phyloP scores from a whole-genome alignment of 2,329 filamentous ascomycete species.

The Boeremia exigua region DNA sequence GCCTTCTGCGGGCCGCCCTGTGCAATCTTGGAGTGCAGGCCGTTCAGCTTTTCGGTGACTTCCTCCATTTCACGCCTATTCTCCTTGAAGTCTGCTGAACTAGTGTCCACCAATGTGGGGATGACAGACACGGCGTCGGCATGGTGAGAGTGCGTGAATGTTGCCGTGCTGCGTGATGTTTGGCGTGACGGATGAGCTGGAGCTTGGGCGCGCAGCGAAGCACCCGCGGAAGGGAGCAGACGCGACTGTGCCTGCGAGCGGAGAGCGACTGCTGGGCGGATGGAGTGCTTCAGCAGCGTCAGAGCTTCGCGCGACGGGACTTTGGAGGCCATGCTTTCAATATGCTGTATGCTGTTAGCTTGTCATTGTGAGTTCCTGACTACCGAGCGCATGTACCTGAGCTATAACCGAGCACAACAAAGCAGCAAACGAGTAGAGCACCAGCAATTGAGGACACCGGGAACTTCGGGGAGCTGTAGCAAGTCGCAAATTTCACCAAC shows the following conservation, averaged over 20 bases:
- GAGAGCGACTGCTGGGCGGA: slow-evolving; percentile 30
- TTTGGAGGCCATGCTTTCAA: slow-evolving; percentile 38
- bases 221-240: slow-evolving; percentile 19
- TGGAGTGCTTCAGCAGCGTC: slow-evolving; percentile 40
- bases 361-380: background rate
- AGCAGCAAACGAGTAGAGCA: background rate
- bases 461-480: slow-evolving; percentile 3
- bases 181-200: slow-evolving; percentile 21
- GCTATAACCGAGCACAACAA: background rate
- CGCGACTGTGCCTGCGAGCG: slow-evolving; percentile 33
- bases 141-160: slow-evolving; percentile 81
- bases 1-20: slow-evolving; percentile 82
- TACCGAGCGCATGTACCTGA: background rate
- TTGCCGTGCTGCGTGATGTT: slow-evolving; percentile 61
- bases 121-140: slow-evolving; percentile 82
- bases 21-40: slow-evolving; percentile 73
- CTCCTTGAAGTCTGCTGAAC: slow-evolving; percentile 78
- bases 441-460: background rate
- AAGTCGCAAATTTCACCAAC: slow-evolving; percentile 6
- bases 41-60: slow-evolving; percentile 70
- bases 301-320: slow-evolving; percentile 45
- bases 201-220: slow-evolving; percentile 23
- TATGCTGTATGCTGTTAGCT: slow-evolving; percentile 19
- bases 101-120: slow-evolving; percentile 75
- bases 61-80: slow-evolving; percentile 80